Base-by-base conservation (phyloP, 192 early-diverging fungal species). In the Coemansia sp. region DNA sequence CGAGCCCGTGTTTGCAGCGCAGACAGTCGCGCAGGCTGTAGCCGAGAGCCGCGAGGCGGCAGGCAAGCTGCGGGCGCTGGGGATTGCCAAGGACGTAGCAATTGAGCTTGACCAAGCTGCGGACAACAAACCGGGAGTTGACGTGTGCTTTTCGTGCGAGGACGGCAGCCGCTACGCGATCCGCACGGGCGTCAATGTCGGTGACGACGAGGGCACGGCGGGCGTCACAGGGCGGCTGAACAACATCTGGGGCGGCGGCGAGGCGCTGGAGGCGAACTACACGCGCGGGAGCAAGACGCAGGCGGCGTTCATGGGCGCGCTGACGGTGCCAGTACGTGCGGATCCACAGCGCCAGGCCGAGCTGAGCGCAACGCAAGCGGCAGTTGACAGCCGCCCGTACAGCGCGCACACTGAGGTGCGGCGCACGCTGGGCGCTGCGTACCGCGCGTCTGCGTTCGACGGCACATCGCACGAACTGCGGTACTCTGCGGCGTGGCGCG, bases 201-300 rank as follows among this genome's bases (percentile, higher is more conserved):
- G 92, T 16, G 92, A 91, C 56, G 82, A 88, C 50, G 93, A 96
- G 70, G 95, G 92, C 29, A 90, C 80, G 28, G 86, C 89, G 66
- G 89, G 83, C 54, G 80, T 87, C 7, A 85, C 91, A 0, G 71
- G 88, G 28, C 85, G 83, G 28, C 47, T 98, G 23, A 83, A 88
- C 52, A 98, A 98, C 59, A 82, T 88, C 2, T 91, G 94, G 75
- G 97, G 97, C 19, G 90, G 86, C 21, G 97, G 86, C 23, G 97
- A 98, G 72, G 80, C 83, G 18, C 57, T 95, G 6, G 85, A 87
- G 56, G 84, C 86, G 0, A 87, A 83, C 58, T 87, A 88, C 32
- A 81, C 88, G 18, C 88, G 92, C 45, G 94, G 94, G 22, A 91
- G 80, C 44, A 78, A 87, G 58, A 90, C 87, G 7, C 79, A 77